Evolutionary conservation across 202 grass and related monocot genomes (phyloP).

Genomic region (Zizania palustris): DNA sequence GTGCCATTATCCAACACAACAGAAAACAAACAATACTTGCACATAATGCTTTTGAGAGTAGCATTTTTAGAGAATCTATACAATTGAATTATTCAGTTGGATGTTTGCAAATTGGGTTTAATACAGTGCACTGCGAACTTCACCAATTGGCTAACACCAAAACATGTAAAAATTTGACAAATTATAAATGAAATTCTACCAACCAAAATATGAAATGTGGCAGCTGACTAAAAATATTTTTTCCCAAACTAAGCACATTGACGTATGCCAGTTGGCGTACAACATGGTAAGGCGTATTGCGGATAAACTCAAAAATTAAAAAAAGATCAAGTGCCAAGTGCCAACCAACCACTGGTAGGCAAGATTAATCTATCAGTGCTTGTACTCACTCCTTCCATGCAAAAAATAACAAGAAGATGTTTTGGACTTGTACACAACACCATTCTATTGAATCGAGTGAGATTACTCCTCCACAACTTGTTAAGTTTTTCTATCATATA

Average conservation of each 20-base stretch:
- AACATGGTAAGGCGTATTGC: background rate
- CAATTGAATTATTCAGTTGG: background rate
- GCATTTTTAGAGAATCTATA: no score
- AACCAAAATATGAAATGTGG: background rate
- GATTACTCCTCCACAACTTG: background rate
- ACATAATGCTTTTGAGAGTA: background rate
- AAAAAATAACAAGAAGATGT: background rate
- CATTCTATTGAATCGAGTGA: background rate
- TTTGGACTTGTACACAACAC: background rate
- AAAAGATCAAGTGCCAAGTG: no score
- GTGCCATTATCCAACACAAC: background rate
- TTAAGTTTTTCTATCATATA: background rate
- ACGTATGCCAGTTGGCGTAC: background rate
- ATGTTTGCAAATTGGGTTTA: background rate
- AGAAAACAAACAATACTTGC: background rate
- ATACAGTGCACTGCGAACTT: background rate
- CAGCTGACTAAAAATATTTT: background rate
- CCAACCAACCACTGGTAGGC: background rate
- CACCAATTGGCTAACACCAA: background rate
- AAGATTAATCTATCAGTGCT: background rate
- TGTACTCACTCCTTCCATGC: background rate
- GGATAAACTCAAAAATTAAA: no score
- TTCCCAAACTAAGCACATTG: background rate
- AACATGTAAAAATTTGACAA: background rate
- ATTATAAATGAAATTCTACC: background rate